Evolutionary conservation across 202 grass and related monocot species (phyloP).

Genomic region (Setaria italica): DNA sequence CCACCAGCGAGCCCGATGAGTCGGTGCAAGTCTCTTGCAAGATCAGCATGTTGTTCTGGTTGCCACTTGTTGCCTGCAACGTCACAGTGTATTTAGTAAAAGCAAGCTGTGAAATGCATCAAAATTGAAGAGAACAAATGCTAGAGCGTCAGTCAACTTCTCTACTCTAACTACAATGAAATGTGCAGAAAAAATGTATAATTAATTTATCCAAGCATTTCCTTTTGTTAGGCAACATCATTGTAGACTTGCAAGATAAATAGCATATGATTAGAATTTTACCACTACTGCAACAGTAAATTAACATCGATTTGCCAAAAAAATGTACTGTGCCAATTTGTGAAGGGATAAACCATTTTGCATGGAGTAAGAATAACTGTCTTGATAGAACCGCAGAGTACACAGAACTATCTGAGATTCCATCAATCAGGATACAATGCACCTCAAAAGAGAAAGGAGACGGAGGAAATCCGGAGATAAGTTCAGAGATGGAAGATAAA

Average conservation of each 20-base stretch:
- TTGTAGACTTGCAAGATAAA: neutral
- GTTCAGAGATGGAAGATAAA: neutral
- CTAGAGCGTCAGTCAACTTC: neutral
- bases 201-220: neutral
- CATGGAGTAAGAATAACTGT: neutral
- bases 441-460: neutral
- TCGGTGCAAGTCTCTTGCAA: conserved; percentile 91
- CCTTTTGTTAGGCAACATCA: neutral
- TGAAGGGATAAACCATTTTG: neutral
- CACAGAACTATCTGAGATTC: neutral
- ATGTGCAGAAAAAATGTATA: neutral
- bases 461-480: neutral
- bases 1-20: conserved; percentile 64
- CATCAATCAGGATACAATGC: neutral
- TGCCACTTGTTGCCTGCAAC: conserved; percentile 65
- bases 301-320: neutral
- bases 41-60: conserved; percentile 81
- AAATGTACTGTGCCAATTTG: neutral
- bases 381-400: neutral
- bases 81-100: neutral
- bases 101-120: neutral
- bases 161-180: neutral
- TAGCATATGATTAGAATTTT: neutral
- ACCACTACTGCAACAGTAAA: neutral
- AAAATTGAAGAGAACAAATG: neutral